Evolutionary conservation across 2,329 filamentous ascomycete genomes (phyloP).

Genomic region (Diaporthe citri): DNA sequence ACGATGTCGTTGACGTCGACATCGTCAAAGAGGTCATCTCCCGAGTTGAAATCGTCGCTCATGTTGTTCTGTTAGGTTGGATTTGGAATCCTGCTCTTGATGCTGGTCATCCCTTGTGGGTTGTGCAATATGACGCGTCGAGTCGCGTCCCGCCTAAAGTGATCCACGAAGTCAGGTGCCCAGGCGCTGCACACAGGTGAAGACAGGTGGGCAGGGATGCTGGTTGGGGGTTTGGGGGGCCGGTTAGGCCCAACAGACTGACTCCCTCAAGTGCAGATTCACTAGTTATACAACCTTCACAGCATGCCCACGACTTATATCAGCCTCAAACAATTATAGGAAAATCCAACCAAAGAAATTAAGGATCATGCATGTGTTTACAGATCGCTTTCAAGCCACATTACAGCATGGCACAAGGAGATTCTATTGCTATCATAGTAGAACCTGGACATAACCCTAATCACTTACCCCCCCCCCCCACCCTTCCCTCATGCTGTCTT

Average conservation of each 20-base stretch:
- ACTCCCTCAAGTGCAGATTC: too few relatives aligned
- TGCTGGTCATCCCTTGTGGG: background rate
- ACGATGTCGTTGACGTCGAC: constrained; percentile 39
- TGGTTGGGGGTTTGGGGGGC: background rate
- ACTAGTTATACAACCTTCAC: too few relatives aligned
- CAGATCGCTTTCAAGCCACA: too few relatives aligned
- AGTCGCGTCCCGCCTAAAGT: background rate
- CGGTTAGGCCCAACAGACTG: background rate
- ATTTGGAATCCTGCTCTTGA: too few relatives aligned
- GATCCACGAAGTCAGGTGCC: background rate
- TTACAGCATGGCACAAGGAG: too few relatives aligned
- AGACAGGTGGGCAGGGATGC: background rate
- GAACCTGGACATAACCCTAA: too few relatives aligned
- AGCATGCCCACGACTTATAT: too few relatives aligned
- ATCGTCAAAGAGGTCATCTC: constrained; percentile 51
- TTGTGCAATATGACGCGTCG: constrained; percentile 10
- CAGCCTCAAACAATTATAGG: too few relatives aligned
- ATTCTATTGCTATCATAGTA: too few relatives aligned
- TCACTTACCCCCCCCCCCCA: background rate
- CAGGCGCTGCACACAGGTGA: background rate
- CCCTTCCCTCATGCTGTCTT: background rate
- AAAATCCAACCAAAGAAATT: too few relatives aligned
- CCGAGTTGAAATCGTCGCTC: constrained; percentile 48
- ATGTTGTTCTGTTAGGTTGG: background rate
- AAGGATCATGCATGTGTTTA: too few relatives aligned